A percentile compares a stretch with the other conserved stretches of the same genome.
These are phyloP conservation scores for Dactylella cylindrospora DNA, from an alignment of 2,329 filamentous ascomycete species.

Conservation along the genomic window DNA sequence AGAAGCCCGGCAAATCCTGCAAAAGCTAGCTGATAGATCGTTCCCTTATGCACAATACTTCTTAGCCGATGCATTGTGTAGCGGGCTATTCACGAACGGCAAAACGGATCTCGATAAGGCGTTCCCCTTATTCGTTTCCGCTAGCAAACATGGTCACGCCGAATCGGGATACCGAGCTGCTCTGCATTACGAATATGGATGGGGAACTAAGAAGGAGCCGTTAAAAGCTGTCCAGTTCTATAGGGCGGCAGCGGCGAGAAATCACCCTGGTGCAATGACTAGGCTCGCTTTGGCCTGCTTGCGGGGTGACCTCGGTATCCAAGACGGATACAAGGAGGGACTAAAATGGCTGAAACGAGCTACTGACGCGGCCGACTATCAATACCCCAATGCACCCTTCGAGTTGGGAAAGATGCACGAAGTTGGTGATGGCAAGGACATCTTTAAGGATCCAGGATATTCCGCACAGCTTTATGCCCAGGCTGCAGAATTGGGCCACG, in stretches of 20 bases:
- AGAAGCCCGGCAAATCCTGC: slow-evolving; percentile 86
- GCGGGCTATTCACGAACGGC: slow-evolving; percentile 91
- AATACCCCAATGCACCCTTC: slow-evolving; percentile 92
- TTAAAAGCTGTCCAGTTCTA: slow-evolving; percentile 93
- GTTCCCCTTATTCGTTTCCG: slow-evolving; percentile 87
- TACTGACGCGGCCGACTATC: slow-evolving; percentile 79
- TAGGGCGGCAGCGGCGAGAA: slow-evolving; percentile 84
- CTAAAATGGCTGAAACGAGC: slow-evolving; percentile 96
- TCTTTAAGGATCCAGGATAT: slow-evolving; percentile 87
- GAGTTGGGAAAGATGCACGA: slow-evolving; percentile 87
- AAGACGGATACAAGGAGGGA: slow-evolving; percentile 83
- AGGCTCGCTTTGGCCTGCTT: slow-evolving; percentile 88
- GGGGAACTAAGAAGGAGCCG: slow-evolving; percentile 87
- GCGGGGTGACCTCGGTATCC: slow-evolving; percentile 79
- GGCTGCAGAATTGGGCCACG: slow-evolving; percentile 85
- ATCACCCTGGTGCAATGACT: slow-evolving; percentile 92
- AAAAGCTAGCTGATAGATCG: slow-evolving; percentile 78
- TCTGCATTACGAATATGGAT: slow-evolving; percentile 96
- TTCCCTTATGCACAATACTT: slow-evolving; percentile 99
- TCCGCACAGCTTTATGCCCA: slow-evolving; percentile 93
- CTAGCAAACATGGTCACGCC: slow-evolving; percentile 94
- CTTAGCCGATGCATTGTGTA: slow-evolving; percentile 88
- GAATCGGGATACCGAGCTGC: slow-evolving; percentile 93
- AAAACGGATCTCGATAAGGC: slow-evolving; percentile 89
- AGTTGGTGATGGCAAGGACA: slow-evolving; percentile 87